Conservation (phyloP, 257 asterid genomes). For the Gentiana macrophylla region DNA sequence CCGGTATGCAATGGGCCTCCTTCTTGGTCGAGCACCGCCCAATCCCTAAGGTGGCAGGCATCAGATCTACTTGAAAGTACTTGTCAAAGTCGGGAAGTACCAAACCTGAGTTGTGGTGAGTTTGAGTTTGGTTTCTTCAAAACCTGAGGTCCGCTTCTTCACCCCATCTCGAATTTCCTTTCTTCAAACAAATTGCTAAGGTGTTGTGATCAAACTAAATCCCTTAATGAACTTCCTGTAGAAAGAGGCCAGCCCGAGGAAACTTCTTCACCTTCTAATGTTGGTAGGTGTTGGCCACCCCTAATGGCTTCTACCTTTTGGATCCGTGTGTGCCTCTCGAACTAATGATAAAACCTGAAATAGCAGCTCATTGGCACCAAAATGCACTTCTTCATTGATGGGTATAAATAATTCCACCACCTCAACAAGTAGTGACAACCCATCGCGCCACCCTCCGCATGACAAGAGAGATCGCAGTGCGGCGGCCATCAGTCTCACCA, state of each 20-base stretch:
- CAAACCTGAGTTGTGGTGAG: neutral
- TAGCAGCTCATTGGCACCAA: too few species aligned
- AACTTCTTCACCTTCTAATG: neutral
- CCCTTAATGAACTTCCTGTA: neutral
- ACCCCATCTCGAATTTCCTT: neutral
- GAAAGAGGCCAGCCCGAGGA: neutral
- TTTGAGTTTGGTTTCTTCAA: neutral
- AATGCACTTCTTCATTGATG: too few species aligned
- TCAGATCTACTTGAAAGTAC: constrained; percentile 8
- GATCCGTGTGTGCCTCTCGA: too few species aligned
- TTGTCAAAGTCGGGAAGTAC: neutral
- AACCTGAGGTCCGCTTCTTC: neutral
- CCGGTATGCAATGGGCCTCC: constrained; percentile 1
- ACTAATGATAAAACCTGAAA: too few species aligned
- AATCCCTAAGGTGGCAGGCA: constrained; percentile 3
- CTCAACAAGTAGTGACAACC: too few species aligned
- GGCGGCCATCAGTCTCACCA: too few species aligned
- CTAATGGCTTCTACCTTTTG: too few species aligned
- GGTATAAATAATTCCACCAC: too few species aligned
- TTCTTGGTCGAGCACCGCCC: constrained; percentile 5
- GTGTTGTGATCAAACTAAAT: neutral
- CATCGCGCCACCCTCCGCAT: too few species aligned
- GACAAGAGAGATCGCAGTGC: too few species aligned
- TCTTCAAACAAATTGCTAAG: neutral
- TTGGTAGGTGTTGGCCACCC: neutral